phyloP scores from a whole-genome alignment of 73 alveolate species.

The Paramecium caudatum region DNA sequence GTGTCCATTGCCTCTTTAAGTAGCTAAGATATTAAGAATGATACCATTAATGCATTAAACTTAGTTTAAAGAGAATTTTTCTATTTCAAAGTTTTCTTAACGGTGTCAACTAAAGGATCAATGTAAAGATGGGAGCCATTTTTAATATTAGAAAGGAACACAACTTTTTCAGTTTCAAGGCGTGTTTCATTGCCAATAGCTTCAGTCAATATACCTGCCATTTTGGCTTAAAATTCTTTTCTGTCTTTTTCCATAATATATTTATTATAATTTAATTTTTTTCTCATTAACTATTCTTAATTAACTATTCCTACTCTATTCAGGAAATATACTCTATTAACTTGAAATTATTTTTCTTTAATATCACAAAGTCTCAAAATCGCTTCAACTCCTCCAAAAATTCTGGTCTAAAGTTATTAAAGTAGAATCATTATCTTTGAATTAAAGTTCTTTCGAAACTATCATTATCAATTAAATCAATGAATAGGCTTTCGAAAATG shows the following conservation, averaged over 20 bases:
- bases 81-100: constrained; percentile 30
- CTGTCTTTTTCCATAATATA: constrained; percentile 1
- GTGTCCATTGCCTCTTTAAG: constrained; percentile 19
- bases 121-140: not conserved
- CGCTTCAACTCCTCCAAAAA: too few relatives aligned
- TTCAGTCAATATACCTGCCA: not conserved
- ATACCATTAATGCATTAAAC: constrained; percentile 47
- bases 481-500: too few relatives aligned
- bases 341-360: too few relatives aligned
- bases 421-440: too few relatives aligned
- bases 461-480: too few relatives aligned
- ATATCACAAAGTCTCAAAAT: too few relatives aligned
- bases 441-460: too few relatives aligned
- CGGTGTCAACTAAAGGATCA: constrained; percentile 29
- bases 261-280: not conserved
- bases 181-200: not conserved
- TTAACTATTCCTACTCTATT: too few relatives aligned
- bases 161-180: not conserved
- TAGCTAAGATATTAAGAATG: not conserved
- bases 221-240: not conserved
- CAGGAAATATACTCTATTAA: too few relatives aligned
- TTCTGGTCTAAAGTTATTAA: too few relatives aligned
- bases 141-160: not conserved
- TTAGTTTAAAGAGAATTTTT: not conserved
- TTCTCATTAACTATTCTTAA: too few relatives aligned